Conservation (phyloP, 2,329 filamentous ascomycete genomes). For the Neonectria ditissima region DNA sequence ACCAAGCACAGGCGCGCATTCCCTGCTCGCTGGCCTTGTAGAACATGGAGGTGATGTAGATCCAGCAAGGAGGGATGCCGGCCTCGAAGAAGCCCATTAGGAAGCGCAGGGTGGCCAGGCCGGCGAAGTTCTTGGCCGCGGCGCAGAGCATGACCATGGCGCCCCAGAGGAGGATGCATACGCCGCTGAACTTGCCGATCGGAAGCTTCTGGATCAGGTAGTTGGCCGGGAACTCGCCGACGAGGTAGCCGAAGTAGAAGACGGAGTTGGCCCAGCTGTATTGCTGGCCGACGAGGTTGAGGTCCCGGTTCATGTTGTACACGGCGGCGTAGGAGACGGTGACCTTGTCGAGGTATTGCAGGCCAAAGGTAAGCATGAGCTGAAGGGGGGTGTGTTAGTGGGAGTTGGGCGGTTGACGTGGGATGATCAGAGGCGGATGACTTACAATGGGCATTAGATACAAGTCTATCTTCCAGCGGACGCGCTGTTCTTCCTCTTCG, state of each 20-base stretch:
- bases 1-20: conserved; percentile 9
- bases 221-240: conserved; percentile 55
- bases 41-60: background rate
- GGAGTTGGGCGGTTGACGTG: too few relatives aligned
- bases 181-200: conserved; percentile 57
- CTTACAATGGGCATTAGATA: conserved; percentile 20
- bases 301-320: conserved; percentile 66
- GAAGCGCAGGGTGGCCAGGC: conserved; percentile 36
- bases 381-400: background rate
- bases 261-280: conserved; percentile 53
- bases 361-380: background rate
- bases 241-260: conserved; percentile 63
- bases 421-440: background rate
- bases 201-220: conserved; percentile 58
- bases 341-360: conserved; percentile 47
- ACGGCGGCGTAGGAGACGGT: conserved; percentile 66
- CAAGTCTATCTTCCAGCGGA: conserved; percentile 24
- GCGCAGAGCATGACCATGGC: conserved; percentile 55
- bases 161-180: conserved; percentile 40
- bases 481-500: background rate
- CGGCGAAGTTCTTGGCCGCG: conserved; percentile 47
- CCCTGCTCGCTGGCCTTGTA: background rate
- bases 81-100: conserved; percentile 28
- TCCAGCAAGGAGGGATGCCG: background rate
- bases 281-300: conserved; percentile 17